Conservation (phyloP, 2,329 filamentous ascomycete species). For the Colletotrichum somersetense region DNA sequence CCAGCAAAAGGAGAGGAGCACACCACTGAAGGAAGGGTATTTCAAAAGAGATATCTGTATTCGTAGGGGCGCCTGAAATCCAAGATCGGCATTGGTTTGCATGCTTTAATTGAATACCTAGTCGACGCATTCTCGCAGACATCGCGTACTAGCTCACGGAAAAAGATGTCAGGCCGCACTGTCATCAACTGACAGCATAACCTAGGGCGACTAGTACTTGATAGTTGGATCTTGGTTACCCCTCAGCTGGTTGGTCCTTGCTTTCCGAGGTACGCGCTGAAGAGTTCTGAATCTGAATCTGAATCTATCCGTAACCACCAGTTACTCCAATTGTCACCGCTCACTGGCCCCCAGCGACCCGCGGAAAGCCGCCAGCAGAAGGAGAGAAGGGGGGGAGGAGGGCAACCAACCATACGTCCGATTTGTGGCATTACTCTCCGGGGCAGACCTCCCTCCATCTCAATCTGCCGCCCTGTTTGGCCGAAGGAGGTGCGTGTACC, state of each 20-base stretch:
- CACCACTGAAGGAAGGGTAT: not conserved
- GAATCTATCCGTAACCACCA: constrained; percentile 13
- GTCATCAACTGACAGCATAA: constrained; percentile 11
- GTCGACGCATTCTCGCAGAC: constrained; percentile 33
- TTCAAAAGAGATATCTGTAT: not conserved
- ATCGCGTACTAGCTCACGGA: constrained; percentile 26
- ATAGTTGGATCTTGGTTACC: not conserved
- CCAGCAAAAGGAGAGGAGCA: constrained; percentile 9
- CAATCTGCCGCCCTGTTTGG: constrained; percentile 37
- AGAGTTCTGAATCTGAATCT: constrained; percentile 18
- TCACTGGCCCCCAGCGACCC: constrained; percentile 1
- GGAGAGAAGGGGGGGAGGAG: not conserved
- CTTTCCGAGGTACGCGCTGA: constrained; percentile 12
- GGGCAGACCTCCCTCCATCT: constrained; percentile 29
- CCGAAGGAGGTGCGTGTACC: constrained; percentile 20
- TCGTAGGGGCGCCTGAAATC: not conserved
- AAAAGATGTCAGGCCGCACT: constrained; percentile 4
- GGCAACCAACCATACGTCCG: constrained; percentile 7
- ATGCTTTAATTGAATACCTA: constrained; percentile 11
- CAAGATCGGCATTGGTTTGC: constrained; percentile 16
- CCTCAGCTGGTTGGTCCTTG: not conserved
- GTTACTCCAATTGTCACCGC: constrained; percentile 15
- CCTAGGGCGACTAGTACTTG: not conserved
- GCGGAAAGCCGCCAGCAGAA: constrained; percentile 1
- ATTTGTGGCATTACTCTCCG: constrained; percentile 11